A percentile compares a stretch with the other conserved stretches of the same genome.
phyloP scores from a whole-genome alignment of 352 stramenopile genomes.

The Blastocystis sp. region DNA sequence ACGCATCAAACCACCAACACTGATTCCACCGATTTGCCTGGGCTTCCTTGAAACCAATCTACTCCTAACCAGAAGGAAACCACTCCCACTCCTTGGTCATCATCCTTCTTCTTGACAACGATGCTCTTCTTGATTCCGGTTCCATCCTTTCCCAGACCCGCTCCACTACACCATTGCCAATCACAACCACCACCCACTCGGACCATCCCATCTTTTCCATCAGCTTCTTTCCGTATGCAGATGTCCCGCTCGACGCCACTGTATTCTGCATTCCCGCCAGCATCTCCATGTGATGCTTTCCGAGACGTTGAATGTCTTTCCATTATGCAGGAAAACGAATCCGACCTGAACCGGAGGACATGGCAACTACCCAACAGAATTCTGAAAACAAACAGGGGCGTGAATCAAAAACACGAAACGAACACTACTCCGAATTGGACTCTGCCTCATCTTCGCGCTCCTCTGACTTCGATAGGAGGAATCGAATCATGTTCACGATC shows the following conservation, averaged over 20 bases:
- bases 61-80: neutral
- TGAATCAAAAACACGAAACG: neutral
- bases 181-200: neutral
- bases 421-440: slow-evolving; percentile 36
- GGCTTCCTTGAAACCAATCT: slow-evolving; percentile 33
- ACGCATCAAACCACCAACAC: slow-evolving; percentile 50
- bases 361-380: slow-evolving; percentile 9
- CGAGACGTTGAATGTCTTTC: slow-evolving; percentile 49
- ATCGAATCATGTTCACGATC: slow-evolving; percentile 49
- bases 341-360: slow-evolving; percentile 18
- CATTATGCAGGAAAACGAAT: too few species aligned
- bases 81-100: slow-evolving; percentile 13
- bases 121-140: slow-evolving; percentile 51
- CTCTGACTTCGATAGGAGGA: neutral
- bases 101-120: slow-evolving; percentile 43
- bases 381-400: slow-evolving; percentile 2
- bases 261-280: slow-evolving; percentile 35
- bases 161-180: slow-evolving; percentile 1
- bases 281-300: slow-evolving; percentile 26
- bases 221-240: slow-evolving; percentile 48
- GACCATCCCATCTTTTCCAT: slow-evolving; percentile 45
- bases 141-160: slow-evolving; percentile 39
- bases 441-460: neutral
- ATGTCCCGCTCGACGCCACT: neutral
- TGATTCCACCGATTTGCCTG: slow-evolving; percentile 24